Conservation (phyloP, 2,329 filamentous ascomycete species). For the Amauroascus verrucosus region DNA sequence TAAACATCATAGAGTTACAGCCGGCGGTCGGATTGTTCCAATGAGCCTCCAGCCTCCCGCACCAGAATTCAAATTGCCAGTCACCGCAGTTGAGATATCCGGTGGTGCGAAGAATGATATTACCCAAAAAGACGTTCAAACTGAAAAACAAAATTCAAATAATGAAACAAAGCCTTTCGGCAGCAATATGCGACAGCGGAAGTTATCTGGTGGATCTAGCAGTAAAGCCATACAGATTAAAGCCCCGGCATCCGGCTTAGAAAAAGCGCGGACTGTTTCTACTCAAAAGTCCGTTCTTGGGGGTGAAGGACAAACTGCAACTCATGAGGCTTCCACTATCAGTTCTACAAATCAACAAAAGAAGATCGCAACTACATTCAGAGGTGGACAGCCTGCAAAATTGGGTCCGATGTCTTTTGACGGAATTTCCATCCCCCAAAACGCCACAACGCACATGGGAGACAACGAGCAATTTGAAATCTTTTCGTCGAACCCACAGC, state of each 20-base stretch:
- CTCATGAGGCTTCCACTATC: neutral
- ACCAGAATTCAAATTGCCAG: constrained; percentile 29
- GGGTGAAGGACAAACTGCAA: neutral
- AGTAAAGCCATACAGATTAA: constrained; percentile 7
- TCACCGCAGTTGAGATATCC: constrained; percentile 4
- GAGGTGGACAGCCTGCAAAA: neutral
- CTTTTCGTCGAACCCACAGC: constrained; percentile 5
- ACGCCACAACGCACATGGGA: neutral
- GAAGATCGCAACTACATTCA: neutral
- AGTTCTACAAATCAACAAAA: neutral
- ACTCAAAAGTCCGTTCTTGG: neutral
- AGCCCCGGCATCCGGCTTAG: neutral
- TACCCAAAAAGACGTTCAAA: neutral
- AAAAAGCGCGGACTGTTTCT: neutral
- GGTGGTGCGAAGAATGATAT: neutral
- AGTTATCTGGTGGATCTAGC: neutral
- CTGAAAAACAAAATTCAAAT: neutral
- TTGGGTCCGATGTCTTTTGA: constrained; percentile 8
- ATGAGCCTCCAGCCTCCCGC: constrained; percentile 30
- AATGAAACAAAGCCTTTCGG: neutral
- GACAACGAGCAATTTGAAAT: neutral
- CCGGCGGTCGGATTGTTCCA: constrained; percentile 41
- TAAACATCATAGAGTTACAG: constrained; percentile 41
- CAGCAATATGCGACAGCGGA: neutral
- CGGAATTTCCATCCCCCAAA: constrained; percentile 10